These are phyloP conservation scores for Aspergillus luchuensis DNA, from an alignment of 2,329 filamentous ascomycete species.

Conservation along the genomic window DNA sequence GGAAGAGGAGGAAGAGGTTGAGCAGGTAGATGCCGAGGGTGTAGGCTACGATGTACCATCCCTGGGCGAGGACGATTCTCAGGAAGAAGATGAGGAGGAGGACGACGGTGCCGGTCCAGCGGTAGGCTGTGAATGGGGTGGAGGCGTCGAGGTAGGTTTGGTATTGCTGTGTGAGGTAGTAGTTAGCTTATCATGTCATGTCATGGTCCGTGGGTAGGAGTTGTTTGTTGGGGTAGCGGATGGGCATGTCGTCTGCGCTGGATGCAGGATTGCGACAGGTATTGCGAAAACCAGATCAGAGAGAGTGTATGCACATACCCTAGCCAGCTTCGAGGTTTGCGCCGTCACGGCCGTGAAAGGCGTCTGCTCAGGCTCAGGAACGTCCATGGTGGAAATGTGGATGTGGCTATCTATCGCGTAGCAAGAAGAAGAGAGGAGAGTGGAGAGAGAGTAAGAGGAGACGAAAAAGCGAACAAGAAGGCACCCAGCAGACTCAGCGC, in stretches of 20 bases:
- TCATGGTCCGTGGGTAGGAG: background rate
- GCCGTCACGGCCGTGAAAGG: slow-evolving; percentile 87
- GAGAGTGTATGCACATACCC: slow-evolving; percentile 38
- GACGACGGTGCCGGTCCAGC: slow-evolving; percentile 82
- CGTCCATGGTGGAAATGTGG: slow-evolving; percentile 66
- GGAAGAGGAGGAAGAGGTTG: slow-evolving; percentile 97
- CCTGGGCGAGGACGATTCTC: slow-evolving; percentile 87
- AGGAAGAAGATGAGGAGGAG: slow-evolving; percentile 80
- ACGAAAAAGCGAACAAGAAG: slow-evolving; percentile 5
- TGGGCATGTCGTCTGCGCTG: background rate
- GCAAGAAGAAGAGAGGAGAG: background rate
- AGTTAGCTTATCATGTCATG: no score
- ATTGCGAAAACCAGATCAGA: background rate
- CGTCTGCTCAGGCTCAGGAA: slow-evolving; percentile 81
- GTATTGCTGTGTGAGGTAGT: slow-evolving; percentile 66
- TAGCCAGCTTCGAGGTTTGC: slow-evolving; percentile 63
- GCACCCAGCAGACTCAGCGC: background rate
- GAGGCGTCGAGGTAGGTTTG: slow-evolving; percentile 93
- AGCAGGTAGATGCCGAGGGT: slow-evolving; percentile 97
- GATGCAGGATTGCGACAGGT: background rate
- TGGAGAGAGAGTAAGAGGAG: slow-evolving; percentile 6
- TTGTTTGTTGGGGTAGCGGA: background rate
- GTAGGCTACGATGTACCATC: slow-evolving; percentile 99
- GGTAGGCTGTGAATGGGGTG: slow-evolving; percentile 83
- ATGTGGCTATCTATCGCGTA: slow-evolving; percentile 1